Base-by-base conservation (phyloP, 176 grass and related monocot species). In the Oryza punctata region DNA sequence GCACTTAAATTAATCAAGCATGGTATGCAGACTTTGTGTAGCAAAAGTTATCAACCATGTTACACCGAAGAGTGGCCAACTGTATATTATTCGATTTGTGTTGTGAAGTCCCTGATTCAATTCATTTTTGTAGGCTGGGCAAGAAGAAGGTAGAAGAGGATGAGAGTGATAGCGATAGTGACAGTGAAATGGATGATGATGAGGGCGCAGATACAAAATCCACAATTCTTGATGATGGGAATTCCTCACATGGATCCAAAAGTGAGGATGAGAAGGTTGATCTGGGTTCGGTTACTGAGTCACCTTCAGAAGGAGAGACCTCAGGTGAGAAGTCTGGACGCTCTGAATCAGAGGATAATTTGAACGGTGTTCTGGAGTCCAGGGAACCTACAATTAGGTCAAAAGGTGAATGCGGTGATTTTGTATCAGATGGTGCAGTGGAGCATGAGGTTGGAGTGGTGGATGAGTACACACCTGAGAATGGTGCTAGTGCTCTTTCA, bases 111-210 rank as follows among this genome's bases (percentile, higher is more conserved):
- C 4, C 69, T 82, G 28, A 64, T 69, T 85, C 77, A 35, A 33
- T 68, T 52, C 2, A 69, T 54, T 84, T 84, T 3, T 88, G 44
- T 82, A 99, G 96, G 96, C 46, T 99, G 89, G 96, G 96, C 15
- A 95, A 98, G 83, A 91, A 95, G 25, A 99, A 92, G 45, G 63
- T 92, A 75, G 89, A 85, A 72, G 87, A 92, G 12, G 91, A 79
- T 71, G 92, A 91, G 59, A 92, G 83, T 10, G 87, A 90, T 18
- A 88, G 83, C 68, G 95, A 57, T 57, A 57, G 19, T 57, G 52
- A 57, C 18, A 91, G 79, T 50, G 85, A 91, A 50, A 64, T 87
- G 70, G 78, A 87, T 82, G 93, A 91, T 77, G 64, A 69, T 12
- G 86, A 94, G 40, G 69, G 49, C 1, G 14, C 75, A 76, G 87